A percentile compares a stretch with the other conserved stretches of the same genome.
Conservation (phyloP, 2,329 filamentous ascomycete genomes). For the Talaromyces sp. region DNA sequence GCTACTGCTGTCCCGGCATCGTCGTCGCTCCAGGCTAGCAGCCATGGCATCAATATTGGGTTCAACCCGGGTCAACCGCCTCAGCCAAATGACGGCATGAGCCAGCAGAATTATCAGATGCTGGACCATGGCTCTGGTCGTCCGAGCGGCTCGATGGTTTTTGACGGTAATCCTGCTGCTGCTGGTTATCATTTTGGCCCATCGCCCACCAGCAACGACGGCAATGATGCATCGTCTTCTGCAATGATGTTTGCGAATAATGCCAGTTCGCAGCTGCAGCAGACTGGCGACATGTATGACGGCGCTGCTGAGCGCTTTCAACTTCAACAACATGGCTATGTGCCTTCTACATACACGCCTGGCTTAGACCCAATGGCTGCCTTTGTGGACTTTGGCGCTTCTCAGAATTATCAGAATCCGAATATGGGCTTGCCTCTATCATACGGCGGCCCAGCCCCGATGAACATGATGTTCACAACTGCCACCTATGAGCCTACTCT, state of each 20-base stretch:
- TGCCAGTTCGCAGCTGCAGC: neutral
- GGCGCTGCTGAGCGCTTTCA: conserved; percentile 1
- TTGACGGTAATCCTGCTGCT: neutral
- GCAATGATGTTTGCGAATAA: conserved; percentile 1
- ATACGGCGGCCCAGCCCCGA: neutral
- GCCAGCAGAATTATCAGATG: neutral
- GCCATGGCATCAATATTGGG: neutral
- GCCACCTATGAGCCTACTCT: conserved; percentile 4
- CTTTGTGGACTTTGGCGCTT: neutral
- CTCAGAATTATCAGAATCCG: neutral
- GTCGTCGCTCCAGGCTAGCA: neutral
- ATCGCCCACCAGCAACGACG: neutral
- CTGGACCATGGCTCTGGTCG: neutral
- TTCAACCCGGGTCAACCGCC: neutral
- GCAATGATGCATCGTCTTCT: neutral
- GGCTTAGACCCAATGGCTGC: conserved; percentile 4
- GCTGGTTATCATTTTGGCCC: conserved; percentile 7
- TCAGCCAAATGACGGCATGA: neutral
- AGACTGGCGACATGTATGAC: neutral
- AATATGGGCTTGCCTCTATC: conserved; percentile 1
- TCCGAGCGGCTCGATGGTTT: neutral
- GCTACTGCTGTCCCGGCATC: neutral
- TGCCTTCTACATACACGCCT: conserved; percentile 1
- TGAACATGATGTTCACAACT: conserved; percentile 8
- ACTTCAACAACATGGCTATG: neutral